These are phyloP conservation scores for Ichthyophthirius multifiliis DNA, from an alignment of 169 alveolate genomes.

Conservation along the genomic window DNA sequence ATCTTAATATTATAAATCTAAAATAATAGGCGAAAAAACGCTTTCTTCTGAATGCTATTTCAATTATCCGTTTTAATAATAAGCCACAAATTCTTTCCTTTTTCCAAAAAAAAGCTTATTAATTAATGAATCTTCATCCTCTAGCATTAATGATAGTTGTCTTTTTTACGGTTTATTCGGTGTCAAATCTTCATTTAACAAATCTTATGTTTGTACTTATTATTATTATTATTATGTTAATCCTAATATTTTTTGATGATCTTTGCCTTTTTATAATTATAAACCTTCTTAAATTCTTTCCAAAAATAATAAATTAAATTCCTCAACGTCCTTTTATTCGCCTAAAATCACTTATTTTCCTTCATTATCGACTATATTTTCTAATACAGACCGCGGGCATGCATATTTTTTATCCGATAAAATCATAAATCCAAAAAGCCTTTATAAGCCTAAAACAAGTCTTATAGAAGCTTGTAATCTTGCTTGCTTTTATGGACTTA, in stretches of 20 bases:
- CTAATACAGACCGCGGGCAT: neutral
- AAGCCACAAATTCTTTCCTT: neutral
- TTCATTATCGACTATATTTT: slow-evolving; percentile 9
- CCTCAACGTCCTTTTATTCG: slow-evolving; percentile 7
- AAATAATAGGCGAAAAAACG: neutral
- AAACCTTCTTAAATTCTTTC: slow-evolving; percentile 12
- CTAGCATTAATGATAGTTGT: neutral
- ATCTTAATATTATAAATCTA: neutral
- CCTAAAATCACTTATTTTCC: slow-evolving; percentile 9
- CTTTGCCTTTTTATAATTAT: neutral
- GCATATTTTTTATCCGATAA: slow-evolving; percentile 13
- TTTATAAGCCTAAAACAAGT: neutral
- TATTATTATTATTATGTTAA: neutral
- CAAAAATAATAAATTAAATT: slow-evolving; percentile 13
- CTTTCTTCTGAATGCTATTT: neutral
- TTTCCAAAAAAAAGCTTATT: neutral
- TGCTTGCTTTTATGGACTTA: neutral
- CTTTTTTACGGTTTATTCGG: neutral
- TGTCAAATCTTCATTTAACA: neutral
- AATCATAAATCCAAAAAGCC: neutral
- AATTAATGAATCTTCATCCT: neutral
- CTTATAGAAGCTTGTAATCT: neutral
- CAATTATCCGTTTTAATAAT: neutral
- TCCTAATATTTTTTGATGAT: neutral
- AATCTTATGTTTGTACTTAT: neutral